phyloP scores from a whole-genome alignment of 2,329 filamentous ascomycete genomes.

The Apiospora pterosperma region DNA sequence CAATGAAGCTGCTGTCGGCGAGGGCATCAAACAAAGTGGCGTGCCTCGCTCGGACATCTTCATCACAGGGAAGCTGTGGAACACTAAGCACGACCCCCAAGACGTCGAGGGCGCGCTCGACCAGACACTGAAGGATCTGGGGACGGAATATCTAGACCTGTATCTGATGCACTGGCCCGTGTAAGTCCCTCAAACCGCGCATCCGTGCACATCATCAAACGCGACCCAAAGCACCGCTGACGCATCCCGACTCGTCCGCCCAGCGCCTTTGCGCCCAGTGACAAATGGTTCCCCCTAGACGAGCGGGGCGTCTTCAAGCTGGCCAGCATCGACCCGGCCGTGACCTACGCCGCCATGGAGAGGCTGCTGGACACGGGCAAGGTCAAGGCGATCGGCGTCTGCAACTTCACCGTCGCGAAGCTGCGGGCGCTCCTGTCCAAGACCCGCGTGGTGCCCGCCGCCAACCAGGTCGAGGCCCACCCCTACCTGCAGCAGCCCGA shows the following conservation, averaged over 20 bases:
- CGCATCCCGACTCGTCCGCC: too few species aligned
- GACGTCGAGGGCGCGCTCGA: conserved; percentile 47
- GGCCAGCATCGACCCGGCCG: conserved; percentile 41
- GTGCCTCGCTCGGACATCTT: conserved; percentile 39
- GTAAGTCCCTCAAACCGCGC: too few species aligned
- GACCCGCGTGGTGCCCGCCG: conserved; percentile 54
- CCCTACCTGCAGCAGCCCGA: conserved; percentile 62
- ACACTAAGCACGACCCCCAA: conserved; percentile 47
- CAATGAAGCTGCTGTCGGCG: conserved; percentile 40
- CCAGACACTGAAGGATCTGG: conserved; percentile 44
- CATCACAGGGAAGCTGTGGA: conserved; percentile 51
- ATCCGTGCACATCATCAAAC: too few species aligned
- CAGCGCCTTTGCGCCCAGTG: conserved; percentile 52
- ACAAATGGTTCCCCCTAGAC: conserved; percentile 36
- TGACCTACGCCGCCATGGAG: conserved; percentile 25
- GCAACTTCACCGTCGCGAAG: conserved; percentile 43
- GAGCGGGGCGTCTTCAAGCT: conserved; percentile 62
- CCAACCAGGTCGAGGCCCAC: conserved; percentile 69
- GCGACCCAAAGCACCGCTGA: conserved; percentile 26
- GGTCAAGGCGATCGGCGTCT: conserved; percentile 45
- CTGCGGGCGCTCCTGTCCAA: conserved; percentile 43
- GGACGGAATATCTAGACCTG: conserved; percentile 50
- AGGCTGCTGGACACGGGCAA: conserved; percentile 34
- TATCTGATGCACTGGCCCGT: conserved; percentile 50
- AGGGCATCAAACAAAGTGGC: conserved; percentile 36